Evolutionary conservation across 2,329 filamentous ascomycete genomes (phyloP).

Genomic region (Ophiocordyceps camponoti-floridani): DNA sequence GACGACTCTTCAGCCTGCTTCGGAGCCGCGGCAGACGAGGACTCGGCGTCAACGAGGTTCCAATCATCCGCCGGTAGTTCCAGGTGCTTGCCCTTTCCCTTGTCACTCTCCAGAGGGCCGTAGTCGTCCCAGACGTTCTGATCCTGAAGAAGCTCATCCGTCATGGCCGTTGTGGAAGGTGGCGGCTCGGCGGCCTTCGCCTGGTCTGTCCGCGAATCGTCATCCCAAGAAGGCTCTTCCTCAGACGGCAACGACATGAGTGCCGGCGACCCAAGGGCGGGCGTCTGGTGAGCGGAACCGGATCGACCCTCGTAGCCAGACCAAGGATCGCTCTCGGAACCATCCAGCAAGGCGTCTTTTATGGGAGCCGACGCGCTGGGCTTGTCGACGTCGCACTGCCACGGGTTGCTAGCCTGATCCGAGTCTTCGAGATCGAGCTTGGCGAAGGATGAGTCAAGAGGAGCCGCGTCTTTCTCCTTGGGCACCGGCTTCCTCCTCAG

Average conservation of each 20-base stretch:
- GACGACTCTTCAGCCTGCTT: constrained; percentile 3
- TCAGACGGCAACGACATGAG: constrained; percentile 19
- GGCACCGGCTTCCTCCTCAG: constrained; percentile 22
- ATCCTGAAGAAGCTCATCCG: constrained; percentile 19
- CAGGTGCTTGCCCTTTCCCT: constrained; percentile 22
- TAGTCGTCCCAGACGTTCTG: constrained; percentile 33
- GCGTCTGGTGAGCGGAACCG: constrained; percentile 7
- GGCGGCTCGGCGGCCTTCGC: constrained; percentile 8
- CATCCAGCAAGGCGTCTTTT: constrained; percentile 7
- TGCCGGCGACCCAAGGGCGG: constrained; percentile 12
- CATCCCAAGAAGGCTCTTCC: constrained; percentile 22
- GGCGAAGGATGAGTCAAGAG: constrained; percentile 20
- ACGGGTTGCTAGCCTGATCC: constrained; percentile 17
- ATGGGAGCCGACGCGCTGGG: constrained; percentile 4
- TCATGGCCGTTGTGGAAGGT: constrained; percentile 10
- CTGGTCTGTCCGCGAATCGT: constrained; percentile 11
- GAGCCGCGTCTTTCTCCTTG: constrained; percentile 5
- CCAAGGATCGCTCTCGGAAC: constrained; percentile 12
- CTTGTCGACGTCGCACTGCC: constrained; percentile 12
- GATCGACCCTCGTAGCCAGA: constrained; percentile 10
- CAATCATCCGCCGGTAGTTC: constrained; percentile 22
- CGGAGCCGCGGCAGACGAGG: constrained; percentile 7
- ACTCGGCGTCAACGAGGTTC: constrained; percentile 30
- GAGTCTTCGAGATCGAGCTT: constrained; percentile 23
- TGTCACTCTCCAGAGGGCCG: constrained; percentile 12